Evolutionary conservation across 805 yeast species (phyloP).

Genomic region (Metschnikowia sp.): DNA sequence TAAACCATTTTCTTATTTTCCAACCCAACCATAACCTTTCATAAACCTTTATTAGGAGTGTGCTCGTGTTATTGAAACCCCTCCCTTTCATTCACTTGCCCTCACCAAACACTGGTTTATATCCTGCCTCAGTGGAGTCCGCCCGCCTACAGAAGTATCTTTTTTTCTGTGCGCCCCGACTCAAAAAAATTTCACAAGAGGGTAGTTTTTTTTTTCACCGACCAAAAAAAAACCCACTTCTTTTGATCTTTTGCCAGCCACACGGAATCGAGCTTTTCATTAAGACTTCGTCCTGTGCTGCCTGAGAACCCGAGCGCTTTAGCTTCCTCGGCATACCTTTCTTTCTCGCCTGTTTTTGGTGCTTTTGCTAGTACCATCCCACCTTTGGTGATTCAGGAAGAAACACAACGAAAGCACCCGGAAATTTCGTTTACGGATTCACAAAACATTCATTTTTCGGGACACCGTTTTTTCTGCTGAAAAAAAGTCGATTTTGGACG

Average conservation of each 20-base stretch:
- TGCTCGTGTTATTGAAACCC: neutral
- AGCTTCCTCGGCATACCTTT: conserved; percentile 6
- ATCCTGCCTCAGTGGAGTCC: neutral
- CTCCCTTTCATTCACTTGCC: neutral
- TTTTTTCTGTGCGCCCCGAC: conserved; percentile 2
- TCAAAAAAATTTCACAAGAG: conserved; percentile 3
- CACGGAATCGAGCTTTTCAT: conserved; percentile 35
- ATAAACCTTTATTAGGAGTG: neutral
- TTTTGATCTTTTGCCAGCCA: conserved; percentile 6
- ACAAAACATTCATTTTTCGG: no score
- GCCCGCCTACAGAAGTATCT: neutral
- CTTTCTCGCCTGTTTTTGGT: conserved; percentile 3
- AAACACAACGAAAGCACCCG: no score
- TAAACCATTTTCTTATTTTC: neutral
- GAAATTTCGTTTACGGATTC: no score
- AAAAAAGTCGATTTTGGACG: neutral
- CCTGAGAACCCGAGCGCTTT: conserved; percentile 7
- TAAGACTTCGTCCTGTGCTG: conserved; percentile 32
- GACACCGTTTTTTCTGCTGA: no score
- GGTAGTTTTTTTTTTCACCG: neutral
- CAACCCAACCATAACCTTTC: neutral
- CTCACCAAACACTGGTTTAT: neutral
- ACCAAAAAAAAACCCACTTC: conserved; percentile 1
- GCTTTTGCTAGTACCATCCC: conserved; percentile 9
- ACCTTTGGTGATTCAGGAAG: no score